phyloP scores from a whole-genome alignment of 2,329 filamentous ascomycete species.

The Fusarium sp. region DNA sequence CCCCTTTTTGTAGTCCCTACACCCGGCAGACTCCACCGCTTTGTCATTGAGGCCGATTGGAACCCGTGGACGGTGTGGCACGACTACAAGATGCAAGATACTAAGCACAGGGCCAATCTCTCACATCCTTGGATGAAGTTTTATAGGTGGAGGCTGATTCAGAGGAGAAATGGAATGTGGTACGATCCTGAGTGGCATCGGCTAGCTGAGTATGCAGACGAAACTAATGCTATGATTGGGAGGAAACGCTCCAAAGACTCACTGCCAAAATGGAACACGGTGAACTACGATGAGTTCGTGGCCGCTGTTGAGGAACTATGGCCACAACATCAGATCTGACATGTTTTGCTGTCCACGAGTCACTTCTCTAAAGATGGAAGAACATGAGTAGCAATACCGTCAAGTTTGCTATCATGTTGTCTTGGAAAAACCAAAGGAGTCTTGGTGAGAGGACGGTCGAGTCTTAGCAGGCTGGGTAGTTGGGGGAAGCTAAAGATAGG shows the following conservation, averaged over 20 bases:
- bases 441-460: no score
- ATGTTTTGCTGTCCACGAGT: no score
- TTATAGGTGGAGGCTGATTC: no score
- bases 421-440: no score
- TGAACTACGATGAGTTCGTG: neutral
- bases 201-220: neutral
- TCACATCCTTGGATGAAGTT: neutral
- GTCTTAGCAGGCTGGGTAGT: no score
- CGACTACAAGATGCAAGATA: neutral
- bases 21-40: neutral
- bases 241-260: neutral
- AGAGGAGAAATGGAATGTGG: neutral
- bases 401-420: no score
- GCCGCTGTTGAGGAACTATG: neutral
- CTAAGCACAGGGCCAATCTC: neutral
- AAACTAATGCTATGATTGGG: rapidly evolving
- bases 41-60: neutral
- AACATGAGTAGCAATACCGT: no score
- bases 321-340: no score
- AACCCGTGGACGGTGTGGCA: neutral
- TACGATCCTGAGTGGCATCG: neutral
- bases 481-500: neutral
- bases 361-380: no score
- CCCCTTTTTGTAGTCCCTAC: no score
- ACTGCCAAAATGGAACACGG: neutral